Base-by-base conservation (phyloP, 352 stramenopile genomes). In the Plasmopara viticola region DNA sequence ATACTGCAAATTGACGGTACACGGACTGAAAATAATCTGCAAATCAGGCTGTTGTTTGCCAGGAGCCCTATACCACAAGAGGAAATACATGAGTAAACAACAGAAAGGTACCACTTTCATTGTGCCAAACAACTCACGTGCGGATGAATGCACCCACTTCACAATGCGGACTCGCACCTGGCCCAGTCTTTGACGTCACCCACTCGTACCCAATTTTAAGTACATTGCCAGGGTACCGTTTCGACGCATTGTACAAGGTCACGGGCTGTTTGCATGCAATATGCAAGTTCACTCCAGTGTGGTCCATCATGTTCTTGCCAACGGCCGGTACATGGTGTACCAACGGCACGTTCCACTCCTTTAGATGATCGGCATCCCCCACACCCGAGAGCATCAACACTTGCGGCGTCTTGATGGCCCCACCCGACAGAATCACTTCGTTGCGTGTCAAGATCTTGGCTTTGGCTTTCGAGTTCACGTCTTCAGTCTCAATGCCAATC, bases 101-200 rank as follows among this genome's bases (percentile, higher is more conserved):
- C 20, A 25, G 3, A 25, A 25, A 3, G 20, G 20, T 25, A 25
- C 3, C 20, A 25, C 20, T 25, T 25, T 25, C 1, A 25, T 25
- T 25, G 20, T 3, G 20, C 20, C 1, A 25, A 41, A 2, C 33
- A 14, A 51, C 51, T 56, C 58, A 74, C 69, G 66, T 87, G 55
- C 85, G 81, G 45, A 95, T 91, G 57, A 95, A 95, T 8, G 79
- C 84, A 12, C 84, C 84, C 2, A 84, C 74, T 58, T 94, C 84
- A 35, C 90, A 69, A 46, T 93, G 84, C 1, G 82, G 77, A 5
- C 66, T 81, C 15, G 82, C 74, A 0, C 8, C 59, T 82, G 37
- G 20, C 3, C 20, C 20, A 1, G 20, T 25, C 20, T 25, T 25
- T 1, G 20, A 25, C 1, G 20, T 25, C 20, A 25, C 20, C 20